Evolutionary conservation across 202 grass and related monocot species (phyloP), one percentile per base, ranked within the genome.

Genomic region (Dendrocalamus latiflorus): DNA sequence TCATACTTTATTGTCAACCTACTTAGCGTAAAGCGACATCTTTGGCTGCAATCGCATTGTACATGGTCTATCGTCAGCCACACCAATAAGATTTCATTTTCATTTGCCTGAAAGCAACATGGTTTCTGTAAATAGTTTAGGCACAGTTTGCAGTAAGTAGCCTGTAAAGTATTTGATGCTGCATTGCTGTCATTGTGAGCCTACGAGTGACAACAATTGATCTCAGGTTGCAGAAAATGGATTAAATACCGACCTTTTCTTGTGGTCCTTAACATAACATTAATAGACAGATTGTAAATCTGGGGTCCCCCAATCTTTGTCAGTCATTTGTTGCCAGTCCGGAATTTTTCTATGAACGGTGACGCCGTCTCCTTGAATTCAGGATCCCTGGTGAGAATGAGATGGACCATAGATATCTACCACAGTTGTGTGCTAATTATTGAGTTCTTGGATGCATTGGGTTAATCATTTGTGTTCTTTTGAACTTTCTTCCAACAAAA

Each of bases 1-100:
- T 79, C 80, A 41, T 88, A 79, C 63, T 68, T 68, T 88, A 79
- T 51, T 84, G 58, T 67, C 67, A 84, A 73, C 59, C 81, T 84
- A 79, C 41, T 79, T 79, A 65, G 47, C 38, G 65, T 30, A 79
- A 72, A 88, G 74, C 16, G 67, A 88, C 49, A 17, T 55, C 67
- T 83, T 84, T 79, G 80, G 66, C 39, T 9, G 57, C 66, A 65
- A 81, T 54, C 26, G 48, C 74, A 25, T 70, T 64, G 72, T 71
- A 39, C 47, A 47, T 43, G n/a, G 70, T 61, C 53, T 57, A 77
- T 55, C n/a, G 65, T 51, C 79, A 87, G 37, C 73, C 72, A 77
- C 65, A n/a, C n/a, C 74, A 79, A 49, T 44, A 66, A 38, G 38
- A 58, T 64, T 48, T 83, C 74, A 41, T 66, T 83, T 83, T 83